A percentile compares a stretch with the other conserved stretches of the same genome.
Evolutionary conservation across 257 asterid genomes (phyloP).

Genomic region (Plantago elongata): DNA sequence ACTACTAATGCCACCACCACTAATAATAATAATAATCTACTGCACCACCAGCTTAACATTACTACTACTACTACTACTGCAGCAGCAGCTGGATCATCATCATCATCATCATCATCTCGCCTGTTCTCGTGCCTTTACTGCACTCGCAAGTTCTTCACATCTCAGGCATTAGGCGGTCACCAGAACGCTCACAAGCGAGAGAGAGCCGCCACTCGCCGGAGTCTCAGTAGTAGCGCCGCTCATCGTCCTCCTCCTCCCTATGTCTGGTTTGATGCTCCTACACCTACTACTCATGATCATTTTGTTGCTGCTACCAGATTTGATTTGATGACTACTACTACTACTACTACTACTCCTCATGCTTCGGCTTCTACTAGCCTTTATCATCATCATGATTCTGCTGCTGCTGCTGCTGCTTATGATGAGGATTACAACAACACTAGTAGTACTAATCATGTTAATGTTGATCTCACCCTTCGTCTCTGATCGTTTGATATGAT

Average conservation of each 20-base stretch:
- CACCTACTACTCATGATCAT: slow-evolving; percentile 13
- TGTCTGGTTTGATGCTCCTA: slow-evolving; percentile 6
- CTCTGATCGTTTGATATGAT: too few relatives aligned
- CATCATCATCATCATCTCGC: slow-evolving; percentile 13
- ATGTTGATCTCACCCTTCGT: slow-evolving; percentile 53
- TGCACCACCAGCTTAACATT: too few relatives aligned
- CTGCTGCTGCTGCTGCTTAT: slow-evolving; percentile 9
- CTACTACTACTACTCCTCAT: slow-evolving; percentile 15
- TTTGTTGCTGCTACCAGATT: slow-evolving; percentile 28
- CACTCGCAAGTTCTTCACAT: slow-evolving; percentile 77
- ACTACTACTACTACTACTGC: too few relatives aligned
- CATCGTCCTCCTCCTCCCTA: slow-evolving; percentile 21
- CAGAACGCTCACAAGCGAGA: slow-evolving; percentile 93
- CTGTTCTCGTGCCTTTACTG: slow-evolving; percentile 84
- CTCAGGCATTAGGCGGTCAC: slow-evolving; percentile 91
- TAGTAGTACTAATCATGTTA: slow-evolving; percentile 24
- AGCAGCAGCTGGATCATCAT: too few relatives aligned
- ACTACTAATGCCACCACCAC: slow-evolving; percentile 15
- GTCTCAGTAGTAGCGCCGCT: slow-evolving; percentile 16
- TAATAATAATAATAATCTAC: slow-evolving; percentile 6
- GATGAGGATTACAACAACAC: slow-evolving; percentile 18
- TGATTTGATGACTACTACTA: not conserved
- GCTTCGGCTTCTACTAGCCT: slow-evolving; percentile 6
- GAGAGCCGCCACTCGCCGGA: slow-evolving; percentile 72
- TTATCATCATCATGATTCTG: slow-evolving; percentile 4